Evolutionary conservation across 305 asterid genomes (phyloP).

Genomic region (Plantago coronopus): DNA sequence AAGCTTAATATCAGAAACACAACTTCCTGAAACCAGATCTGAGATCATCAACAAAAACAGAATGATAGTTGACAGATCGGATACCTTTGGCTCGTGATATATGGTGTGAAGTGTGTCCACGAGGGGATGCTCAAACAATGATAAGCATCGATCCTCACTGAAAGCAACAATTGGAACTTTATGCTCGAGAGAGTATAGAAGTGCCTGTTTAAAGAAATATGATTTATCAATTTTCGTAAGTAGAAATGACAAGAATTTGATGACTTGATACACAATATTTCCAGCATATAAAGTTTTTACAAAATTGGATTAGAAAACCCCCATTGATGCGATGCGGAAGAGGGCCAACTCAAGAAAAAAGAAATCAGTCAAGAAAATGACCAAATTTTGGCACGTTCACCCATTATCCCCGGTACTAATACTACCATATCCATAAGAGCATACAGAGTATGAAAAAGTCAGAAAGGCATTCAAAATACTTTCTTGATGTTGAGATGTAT

Average conservation of each 20-base stretch:
- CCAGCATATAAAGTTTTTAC: not conserved
- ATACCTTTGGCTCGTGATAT: conserved; percentile 93
- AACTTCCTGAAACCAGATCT: conserved; percentile 21
- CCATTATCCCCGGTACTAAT: no score
- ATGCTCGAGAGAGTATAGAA: conserved; percentile 70
- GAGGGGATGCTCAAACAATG: conserved; percentile 85
- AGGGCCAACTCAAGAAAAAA: not conserved
- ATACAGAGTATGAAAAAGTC: conserved; percentile 1
- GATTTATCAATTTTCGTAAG: conserved; percentile 11
- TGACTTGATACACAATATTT: conserved; percentile 6
- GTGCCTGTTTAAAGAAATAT: conserved; percentile 51
- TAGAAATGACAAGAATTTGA: conserved; percentile 2
- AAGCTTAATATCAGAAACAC: conserved; percentile 24
- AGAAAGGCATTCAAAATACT: conserved; percentile 3
- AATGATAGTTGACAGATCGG: conserved; percentile 17
- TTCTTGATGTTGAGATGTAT: conserved; percentile 12
- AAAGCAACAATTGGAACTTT: conserved; percentile 84
- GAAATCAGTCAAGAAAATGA: not conserved
- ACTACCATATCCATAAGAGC: not conserved
- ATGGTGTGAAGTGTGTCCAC: conserved; percentile 85
- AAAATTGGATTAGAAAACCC: not conserved
- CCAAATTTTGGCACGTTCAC: not conserved
- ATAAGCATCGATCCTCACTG: conserved; percentile 70
- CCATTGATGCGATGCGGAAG: not conserved
- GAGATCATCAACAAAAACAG: conserved; percentile 16